phyloP scores from a whole-genome alignment of 257 asterid species.

The Solanum megistacrolobum region DNA sequence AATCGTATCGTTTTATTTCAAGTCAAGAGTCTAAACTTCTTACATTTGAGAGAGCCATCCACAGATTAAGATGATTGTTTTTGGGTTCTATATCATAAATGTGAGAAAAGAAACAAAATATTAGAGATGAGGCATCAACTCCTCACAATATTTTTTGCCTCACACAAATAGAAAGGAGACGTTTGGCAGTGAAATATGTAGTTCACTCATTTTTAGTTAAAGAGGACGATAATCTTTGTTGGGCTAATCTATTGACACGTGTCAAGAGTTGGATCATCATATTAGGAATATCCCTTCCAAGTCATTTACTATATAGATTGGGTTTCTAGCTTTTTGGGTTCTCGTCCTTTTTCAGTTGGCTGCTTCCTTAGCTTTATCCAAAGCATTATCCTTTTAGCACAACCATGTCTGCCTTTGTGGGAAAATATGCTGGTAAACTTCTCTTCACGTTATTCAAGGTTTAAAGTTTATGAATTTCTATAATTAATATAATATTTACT shows the following conservation, averaged over 20 bases:
- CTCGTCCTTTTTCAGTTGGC: neutral
- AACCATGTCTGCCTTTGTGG: conserved; percentile 78
- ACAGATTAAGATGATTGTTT: neutral
- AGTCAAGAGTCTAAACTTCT: neutral
- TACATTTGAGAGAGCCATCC: neutral
- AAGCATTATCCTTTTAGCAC: conserved; percentile 5
- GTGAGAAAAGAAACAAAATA: neutral
- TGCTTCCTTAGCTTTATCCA: neutral
- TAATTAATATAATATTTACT: too few species aligned
- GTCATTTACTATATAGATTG: conserved; percentile 20
- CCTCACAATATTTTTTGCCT: neutral
- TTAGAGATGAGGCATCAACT: neutral
- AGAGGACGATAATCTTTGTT: conserved; percentile 46
- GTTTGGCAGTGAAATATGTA: conserved; percentile 14
- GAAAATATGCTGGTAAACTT: conserved; percentile 68
- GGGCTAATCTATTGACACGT: conserved; percentile 62
- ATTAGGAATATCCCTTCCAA: conserved; percentile 22
- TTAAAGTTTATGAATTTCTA: neutral
- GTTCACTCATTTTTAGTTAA: conserved; percentile 54
- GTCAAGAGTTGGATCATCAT: conserved; percentile 8
- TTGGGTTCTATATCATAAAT: neutral
- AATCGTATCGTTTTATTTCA: neutral
- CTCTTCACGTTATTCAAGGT: neutral
- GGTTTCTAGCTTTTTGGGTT: conserved; percentile 3
- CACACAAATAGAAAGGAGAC: neutral